Percentiles rank a stretch among this genome's conserved stretches.
phyloP scores from a whole-genome alignment of 257 asterid species.

The Lithospermum erythrorhizon region DNA sequence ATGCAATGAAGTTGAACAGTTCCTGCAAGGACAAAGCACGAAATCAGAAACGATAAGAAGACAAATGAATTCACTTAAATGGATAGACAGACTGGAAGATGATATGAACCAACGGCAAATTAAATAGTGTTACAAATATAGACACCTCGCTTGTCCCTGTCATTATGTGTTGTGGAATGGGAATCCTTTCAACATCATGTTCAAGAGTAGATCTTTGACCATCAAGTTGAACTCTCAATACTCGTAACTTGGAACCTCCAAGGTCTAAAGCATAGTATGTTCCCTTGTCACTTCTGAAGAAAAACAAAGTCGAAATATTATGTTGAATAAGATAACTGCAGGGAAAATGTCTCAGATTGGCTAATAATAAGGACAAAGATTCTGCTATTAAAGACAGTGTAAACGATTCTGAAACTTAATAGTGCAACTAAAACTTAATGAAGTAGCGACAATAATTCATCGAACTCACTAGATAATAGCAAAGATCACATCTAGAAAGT shows the following conservation, averaged over 20 bases:
- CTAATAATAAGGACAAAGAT: too few species aligned
- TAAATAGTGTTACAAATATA: constrained; percentile 7
- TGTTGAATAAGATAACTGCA: too few species aligned
- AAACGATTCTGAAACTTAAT: too few species aligned
- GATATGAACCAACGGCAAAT: neutral
- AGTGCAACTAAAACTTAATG: too few species aligned
- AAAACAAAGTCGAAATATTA: neutral
- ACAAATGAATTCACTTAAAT: too few species aligned
- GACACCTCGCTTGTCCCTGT: constrained; percentile 50
- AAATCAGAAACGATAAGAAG: neutral
- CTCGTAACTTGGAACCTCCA: constrained; percentile 62
- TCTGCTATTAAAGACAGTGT: too few species aligned
- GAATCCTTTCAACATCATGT: constrained; percentile 34
- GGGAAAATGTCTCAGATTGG: too few species aligned
- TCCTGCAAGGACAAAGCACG: constrained; percentile 33
- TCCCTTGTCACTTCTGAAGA: constrained; percentile 43
- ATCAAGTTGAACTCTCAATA: constrained; percentile 50
- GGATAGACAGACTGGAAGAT: neutral
- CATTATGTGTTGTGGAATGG: constrained; percentile 50
- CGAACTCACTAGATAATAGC: neutral
- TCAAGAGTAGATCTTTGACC: constrained; percentile 45
- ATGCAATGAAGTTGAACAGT: constrained; percentile 70
- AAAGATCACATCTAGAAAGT: neutral
- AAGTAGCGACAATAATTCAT: too few species aligned
- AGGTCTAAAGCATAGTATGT: constrained; percentile 52